Conservation (phyloP, 805 yeast genomes). For the Barnettozyma californica region DNA sequence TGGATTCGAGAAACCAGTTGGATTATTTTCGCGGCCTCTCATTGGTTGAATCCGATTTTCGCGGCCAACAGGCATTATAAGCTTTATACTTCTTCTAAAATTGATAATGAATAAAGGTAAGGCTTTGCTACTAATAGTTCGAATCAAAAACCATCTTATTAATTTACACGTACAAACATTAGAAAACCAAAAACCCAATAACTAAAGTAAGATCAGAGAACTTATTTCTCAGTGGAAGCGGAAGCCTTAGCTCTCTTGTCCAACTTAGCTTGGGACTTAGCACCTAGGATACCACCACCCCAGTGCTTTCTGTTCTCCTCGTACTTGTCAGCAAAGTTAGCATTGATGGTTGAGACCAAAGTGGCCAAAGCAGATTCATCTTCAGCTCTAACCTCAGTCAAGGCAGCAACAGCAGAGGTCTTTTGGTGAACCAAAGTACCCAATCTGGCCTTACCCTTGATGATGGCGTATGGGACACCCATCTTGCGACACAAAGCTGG, state of each 20-base stretch:
- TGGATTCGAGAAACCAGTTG: constrained; percentile 5
- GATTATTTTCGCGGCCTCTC: constrained; percentile 13
- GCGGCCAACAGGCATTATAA: background rate
- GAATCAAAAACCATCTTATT: constrained; percentile 3
- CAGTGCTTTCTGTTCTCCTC: constrained; percentile 97
- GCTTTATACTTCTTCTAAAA: too few species aligned
- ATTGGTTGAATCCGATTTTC: constrained; percentile 16
- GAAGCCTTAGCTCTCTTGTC: constrained; percentile 29
- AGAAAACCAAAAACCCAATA: constrained; percentile 1
- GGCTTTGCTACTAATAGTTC: background rate
- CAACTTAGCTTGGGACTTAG: constrained; percentile 82
- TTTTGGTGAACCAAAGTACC: constrained; percentile 97
- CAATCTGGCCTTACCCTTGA: constrained; percentile 97
- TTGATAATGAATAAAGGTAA: background rate
- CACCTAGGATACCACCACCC: constrained; percentile 99
- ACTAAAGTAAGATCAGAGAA: background rate
- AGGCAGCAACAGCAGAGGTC: constrained; percentile 95
- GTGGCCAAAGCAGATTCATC: constrained; percentile 94
- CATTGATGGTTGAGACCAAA: constrained; percentile 86
- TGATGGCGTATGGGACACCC: constrained; percentile 99
- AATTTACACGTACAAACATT: constrained; percentile 9
- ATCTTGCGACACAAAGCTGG: constrained; percentile 99
- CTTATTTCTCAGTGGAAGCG: constrained; percentile 16
- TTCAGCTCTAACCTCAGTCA: constrained; percentile 91
- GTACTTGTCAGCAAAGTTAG: constrained; percentile 90